These are phyloP conservation scores for Clonostachys rhizophaga DNA, from an alignment of 2,329 filamentous ascomycete species.

Conservation along the genomic window DNA sequence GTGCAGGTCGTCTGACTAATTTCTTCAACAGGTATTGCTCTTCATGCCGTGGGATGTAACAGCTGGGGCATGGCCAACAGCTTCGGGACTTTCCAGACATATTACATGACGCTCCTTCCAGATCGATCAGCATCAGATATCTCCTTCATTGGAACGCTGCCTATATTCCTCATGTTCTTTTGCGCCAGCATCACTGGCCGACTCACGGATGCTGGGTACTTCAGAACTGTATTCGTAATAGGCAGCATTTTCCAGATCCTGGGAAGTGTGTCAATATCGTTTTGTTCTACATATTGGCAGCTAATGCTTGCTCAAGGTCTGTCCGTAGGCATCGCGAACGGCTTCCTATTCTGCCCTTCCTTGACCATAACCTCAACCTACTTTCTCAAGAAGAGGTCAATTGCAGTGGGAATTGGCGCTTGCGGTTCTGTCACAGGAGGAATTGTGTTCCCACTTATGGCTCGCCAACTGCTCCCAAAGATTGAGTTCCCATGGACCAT, in stretches of 20 bases:
- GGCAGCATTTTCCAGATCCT: constrained; percentile 36
- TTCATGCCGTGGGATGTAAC: background rate
- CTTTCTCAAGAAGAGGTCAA: constrained; percentile 36
- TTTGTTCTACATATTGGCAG: constrained; percentile 38
- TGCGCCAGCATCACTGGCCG: constrained; percentile 34
- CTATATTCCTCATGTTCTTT: constrained; percentile 34
- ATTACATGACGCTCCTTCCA: constrained; percentile 25
- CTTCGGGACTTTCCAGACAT: constrained; percentile 31
- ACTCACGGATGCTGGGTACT: constrained; percentile 34
- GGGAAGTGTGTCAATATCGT: constrained; percentile 39
- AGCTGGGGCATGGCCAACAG: constrained; percentile 29
- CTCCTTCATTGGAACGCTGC: constrained; percentile 42
- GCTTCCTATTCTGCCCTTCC: constrained; percentile 49
- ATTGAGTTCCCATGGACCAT: constrained; percentile 34
- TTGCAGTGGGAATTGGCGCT: constrained; percentile 54
- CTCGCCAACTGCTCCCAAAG: constrained; percentile 12
- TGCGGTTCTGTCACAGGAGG: constrained; percentile 52
- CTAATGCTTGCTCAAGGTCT: constrained; percentile 48
- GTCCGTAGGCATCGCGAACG: constrained; percentile 49
- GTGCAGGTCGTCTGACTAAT: no score
- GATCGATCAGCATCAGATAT: constrained; percentile 17
- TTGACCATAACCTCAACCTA: constrained; percentile 43
- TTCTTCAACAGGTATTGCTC: no score
- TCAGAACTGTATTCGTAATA: constrained; percentile 19
- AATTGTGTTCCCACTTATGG: constrained; percentile 33